Evolutionary conservation across 2,329 filamentous ascomycete species (phyloP).

Genomic region (Emmonsia crescens): DNA sequence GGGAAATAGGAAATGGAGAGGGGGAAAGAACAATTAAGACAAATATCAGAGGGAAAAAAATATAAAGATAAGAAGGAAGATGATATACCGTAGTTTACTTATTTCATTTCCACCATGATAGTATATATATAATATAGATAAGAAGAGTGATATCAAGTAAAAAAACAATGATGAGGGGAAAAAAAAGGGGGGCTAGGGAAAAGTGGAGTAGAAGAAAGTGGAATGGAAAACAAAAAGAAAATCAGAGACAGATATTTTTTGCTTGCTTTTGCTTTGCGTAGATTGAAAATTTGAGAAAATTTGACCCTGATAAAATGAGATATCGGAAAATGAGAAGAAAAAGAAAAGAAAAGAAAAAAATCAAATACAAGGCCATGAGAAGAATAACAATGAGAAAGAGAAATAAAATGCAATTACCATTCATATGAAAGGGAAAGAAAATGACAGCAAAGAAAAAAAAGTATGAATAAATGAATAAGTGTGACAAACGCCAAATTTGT

Average conservation of each 20-base stretch:
- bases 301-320: slow-evolving; percentile 7
- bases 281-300: neutral
- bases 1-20: neutral
- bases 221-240: slow-evolving; percentile 16
- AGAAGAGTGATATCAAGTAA: neutral
- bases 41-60: neutral
- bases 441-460: neutral
- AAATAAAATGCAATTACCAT: neutral
- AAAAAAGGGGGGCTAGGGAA: slow-evolving; percentile 5
- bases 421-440: neutral
- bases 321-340: slow-evolving; percentile 21
- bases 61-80: slow-evolving; percentile 10
- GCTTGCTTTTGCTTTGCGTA: slow-evolving; percentile 11
- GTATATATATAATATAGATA: neutral
- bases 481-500: neutral
- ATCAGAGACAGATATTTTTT: slow-evolving; percentile 18
- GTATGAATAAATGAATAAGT: neutral
- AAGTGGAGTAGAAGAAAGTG: slow-evolving; percentile 1
- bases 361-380: neutral
- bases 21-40: neutral
- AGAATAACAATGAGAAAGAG: neutral
- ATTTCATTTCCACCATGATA: slow-evolving; percentile 2
- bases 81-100: slow-evolving; percentile 14
- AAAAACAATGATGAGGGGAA: slow-evolving; percentile 14
- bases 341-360: slow-evolving; percentile 11